Base-by-base conservation (phyloP, 192 early-diverging fungal genomes). In the Coemansia sp. region DNA sequence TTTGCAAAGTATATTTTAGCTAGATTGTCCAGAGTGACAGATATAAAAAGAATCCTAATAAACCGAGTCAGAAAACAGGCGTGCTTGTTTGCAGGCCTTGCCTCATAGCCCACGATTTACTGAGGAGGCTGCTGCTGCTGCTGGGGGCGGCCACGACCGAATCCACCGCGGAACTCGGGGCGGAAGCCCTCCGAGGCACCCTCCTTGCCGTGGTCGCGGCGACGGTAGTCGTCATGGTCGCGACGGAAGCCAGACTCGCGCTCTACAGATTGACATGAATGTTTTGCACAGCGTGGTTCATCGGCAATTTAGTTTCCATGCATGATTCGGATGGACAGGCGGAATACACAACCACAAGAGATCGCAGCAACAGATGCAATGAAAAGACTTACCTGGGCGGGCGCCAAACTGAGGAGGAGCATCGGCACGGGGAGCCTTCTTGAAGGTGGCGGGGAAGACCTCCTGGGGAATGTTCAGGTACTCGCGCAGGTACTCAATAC, bases 381-480 rank as follows among this genome's bases (percentile, higher is more conserved):
- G 17, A 43, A 40, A 40, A 40, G 62, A 70, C 74, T 70, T 76
- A 76, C 86, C 86, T 36, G 91, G 87, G 70, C 91, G 89, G 70
- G 84, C 81, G 65, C 88, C 88, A 34, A 81, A 78, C 52, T 79
- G 74, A 60, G 83, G 75, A 59, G 83, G 75, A 59, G 83, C 73
- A 66, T 87, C 73, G 36, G 88, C 80, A 73, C 95, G 93, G 73
- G 87, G 88, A 67, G 88, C 89, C 90, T 95, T 96, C 89, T 96
- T 96, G 91, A 92, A 88, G 75, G 97, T 96, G 74, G 92, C 87
- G 71, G 97, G 97, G 69, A 98, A 91, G 74, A 99, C 94, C 83
- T 97, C 97, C 69, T 88, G 84, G 71, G 97, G 97, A 66, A 99
- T 87, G 91, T 97, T 92, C 65, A 99, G 90, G 90, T 89, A 92